Evolutionary conservation across 2,329 filamentous ascomycete genomes (phyloP).

Genomic region (Canariomyces notabilis): DNA sequence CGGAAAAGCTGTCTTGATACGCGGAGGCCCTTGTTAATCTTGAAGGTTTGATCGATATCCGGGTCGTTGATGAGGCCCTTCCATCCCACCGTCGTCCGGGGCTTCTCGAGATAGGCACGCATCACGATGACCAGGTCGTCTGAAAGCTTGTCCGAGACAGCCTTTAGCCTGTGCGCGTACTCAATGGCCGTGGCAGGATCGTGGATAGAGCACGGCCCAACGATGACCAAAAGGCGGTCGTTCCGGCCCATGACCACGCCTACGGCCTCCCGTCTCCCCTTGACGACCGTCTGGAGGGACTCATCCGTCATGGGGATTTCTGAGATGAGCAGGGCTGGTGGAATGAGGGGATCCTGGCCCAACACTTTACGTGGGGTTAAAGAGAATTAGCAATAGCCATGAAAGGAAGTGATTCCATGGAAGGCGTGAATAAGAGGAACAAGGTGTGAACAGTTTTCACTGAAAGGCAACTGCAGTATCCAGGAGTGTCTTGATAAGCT

Average conservation of each 20-base stretch:
- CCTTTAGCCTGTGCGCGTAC: slow-evolving; percentile 76
- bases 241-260: slow-evolving; percentile 72
- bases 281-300: slow-evolving; percentile 64
- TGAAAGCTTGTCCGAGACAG: slow-evolving; percentile 71
- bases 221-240: slow-evolving; percentile 88
- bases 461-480: neutral
- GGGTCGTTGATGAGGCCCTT: slow-evolving; percentile 99
- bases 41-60: slow-evolving; percentile 92
- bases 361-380: slow-evolving; percentile 62
- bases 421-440: too few relatives aligned
- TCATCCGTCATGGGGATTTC: slow-evolving; percentile 70
- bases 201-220: slow-evolving; percentile 96
- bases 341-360: slow-evolving; percentile 89
- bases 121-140: slow-evolving; percentile 88
- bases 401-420: too few relatives aligned
- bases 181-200: slow-evolving; percentile 84
- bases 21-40: slow-evolving; percentile 97
- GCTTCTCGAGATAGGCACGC: slow-evolving; percentile 99
- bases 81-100: slow-evolving; percentile 96
- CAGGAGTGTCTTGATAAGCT: neutral
- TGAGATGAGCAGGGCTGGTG: slow-evolving; percentile 77
- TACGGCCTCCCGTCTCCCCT: slow-evolving; percentile 63
- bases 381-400: slow-evolving; percentile 19
- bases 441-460: neutral
- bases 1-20: slow-evolving; percentile 91